These are phyloP conservation scores for Colletotrichum limetticola DNA, from an alignment of 2,329 filamentous ascomycete genomes.

Conservation along the genomic window DNA sequence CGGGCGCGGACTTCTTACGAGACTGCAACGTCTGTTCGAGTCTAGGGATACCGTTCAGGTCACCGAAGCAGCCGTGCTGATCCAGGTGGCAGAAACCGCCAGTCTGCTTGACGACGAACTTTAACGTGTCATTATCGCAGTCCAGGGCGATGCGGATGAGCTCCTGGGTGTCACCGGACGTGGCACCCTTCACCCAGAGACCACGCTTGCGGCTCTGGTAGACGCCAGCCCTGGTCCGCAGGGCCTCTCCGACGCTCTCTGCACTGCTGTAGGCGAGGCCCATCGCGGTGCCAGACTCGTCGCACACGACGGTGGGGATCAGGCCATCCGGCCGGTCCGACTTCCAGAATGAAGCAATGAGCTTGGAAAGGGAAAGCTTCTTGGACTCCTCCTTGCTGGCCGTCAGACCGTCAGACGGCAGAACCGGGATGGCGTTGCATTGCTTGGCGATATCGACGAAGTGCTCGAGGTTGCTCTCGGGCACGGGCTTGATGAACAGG, in stretches of 20 bases:
- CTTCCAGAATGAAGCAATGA: constrained; percentile 80
- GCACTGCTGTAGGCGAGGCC: constrained; percentile 95
- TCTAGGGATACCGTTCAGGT: constrained; percentile 81
- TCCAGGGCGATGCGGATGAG: constrained; percentile 86
- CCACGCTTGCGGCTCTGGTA: constrained; percentile 97
- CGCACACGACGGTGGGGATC: constrained; percentile 89
- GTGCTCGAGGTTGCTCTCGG: constrained; percentile 56
- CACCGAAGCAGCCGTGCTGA: constrained; percentile 91
- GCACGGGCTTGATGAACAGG: constrained; percentile 62
- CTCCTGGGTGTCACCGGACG: constrained; percentile 93
- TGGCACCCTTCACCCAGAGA: constrained; percentile 96
- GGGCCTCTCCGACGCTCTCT: constrained; percentile 87
- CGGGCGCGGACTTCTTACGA: constrained; percentile 84
- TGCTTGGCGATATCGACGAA: constrained; percentile 61
- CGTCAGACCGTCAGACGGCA: constrained; percentile 78
- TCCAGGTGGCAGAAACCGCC: constrained; percentile 95
- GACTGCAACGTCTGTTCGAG: constrained; percentile 88
- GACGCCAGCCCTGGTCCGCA: constrained; percentile 82
- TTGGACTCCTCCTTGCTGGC: constrained; percentile 70
- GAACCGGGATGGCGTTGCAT: constrained; percentile 74
- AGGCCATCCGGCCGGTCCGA: constrained; percentile 87
- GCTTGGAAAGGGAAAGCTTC: constrained; percentile 73
- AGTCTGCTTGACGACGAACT: constrained; percentile 89
- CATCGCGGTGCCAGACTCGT: constrained; percentile 85
- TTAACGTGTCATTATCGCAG: constrained; percentile 92